phyloP scores from a whole-genome alignment of 495 filamentous ascomycete species.

The Tuber brumale region DNA sequence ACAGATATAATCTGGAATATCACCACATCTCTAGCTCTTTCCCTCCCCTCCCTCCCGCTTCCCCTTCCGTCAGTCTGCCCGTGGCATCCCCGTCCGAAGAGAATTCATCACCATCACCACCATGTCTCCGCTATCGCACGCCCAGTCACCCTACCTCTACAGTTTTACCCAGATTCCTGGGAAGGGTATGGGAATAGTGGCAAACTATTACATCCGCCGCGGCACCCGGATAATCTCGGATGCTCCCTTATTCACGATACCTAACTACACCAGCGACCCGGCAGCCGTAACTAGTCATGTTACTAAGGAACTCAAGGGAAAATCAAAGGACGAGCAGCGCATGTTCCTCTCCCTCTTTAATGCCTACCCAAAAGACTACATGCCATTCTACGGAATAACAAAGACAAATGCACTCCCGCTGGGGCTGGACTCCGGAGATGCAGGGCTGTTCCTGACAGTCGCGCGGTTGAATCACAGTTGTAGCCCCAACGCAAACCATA shows the following conservation, averaged over 20 bases:
- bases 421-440: conserved; percentile 37
- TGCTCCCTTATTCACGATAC: conserved; percentile 43
- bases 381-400: conserved; percentile 43
- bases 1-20: neutral
- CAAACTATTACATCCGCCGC: conserved; percentile 42
- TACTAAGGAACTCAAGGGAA: conserved; percentile 39
- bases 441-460: conserved; percentile 44
- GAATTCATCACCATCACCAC: neutral
- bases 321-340: conserved; percentile 44
- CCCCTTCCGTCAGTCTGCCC: neutral
- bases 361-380: conserved; percentile 43
- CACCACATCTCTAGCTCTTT: neutral
- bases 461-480: conserved; percentile 47
- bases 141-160: conserved; percentile 30
- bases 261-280: conserved; percentile 32
- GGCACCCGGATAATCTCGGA: conserved; percentile 47
- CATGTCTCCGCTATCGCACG: neutral
- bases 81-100: neutral
- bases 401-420: conserved; percentile 45
- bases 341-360: conserved; percentile 47
- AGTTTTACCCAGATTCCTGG: conserved; percentile 43
- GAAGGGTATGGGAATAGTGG: conserved; percentile 45
- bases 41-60: neutral
- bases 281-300: conserved; percentile 33
- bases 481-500: conserved; percentile 45